phyloP scores from a whole-genome alignment of 495 filamentous ascomycete species.

The Parathielavia appendiculata region DNA sequence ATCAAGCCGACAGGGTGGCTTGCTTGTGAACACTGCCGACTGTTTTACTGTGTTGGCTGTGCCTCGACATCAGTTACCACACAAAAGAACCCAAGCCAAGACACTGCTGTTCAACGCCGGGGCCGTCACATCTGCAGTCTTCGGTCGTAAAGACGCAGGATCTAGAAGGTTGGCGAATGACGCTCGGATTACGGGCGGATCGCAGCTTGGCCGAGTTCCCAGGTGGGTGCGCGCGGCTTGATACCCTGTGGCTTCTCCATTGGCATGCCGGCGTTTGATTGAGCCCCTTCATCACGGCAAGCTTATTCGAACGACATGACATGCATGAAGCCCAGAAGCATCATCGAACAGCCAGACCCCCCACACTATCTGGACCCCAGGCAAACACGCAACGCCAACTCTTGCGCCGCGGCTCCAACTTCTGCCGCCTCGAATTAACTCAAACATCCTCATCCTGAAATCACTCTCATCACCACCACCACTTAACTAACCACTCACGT shows the following conservation, averaged over 20 bases:
- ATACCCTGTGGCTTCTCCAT: conserved; percentile 16
- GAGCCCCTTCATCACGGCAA: conserved; percentile 13
- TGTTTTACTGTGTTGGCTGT: conserved; percentile 3
- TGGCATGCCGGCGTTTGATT: conserved; percentile 17
- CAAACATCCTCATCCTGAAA: neutral
- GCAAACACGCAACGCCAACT: conserved; percentile 9
- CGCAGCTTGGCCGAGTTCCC: conserved; percentile 3
- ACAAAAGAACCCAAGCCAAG: neutral
- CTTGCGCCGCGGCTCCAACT: conserved; percentile 2
- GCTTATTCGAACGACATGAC: conserved; percentile 22
- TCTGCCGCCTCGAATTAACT: conserved; percentile 5
- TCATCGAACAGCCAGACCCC: conserved; percentile 1
- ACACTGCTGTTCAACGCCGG: conserved; percentile 1
- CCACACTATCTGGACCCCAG: conserved; percentile 1
- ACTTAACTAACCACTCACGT: neutral
- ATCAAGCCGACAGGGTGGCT: neutral
- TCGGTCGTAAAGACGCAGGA: conserved; percentile 5
- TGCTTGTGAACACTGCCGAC: conserved; percentile 7
- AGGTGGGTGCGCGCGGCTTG: conserved; percentile 9
- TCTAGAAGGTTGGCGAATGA: conserved; percentile 11
- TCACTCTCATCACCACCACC: neutral
- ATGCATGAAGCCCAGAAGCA: conserved; percentile 6
- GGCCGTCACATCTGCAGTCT: neutral
- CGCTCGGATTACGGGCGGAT: conserved; percentile 2
- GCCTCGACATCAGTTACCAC: conserved; percentile 7